These are phyloP conservation scores for Fusarium fujikuroi DNA, from an alignment of 2,329 filamentous ascomycete species.

Conservation along the genomic window DNA sequence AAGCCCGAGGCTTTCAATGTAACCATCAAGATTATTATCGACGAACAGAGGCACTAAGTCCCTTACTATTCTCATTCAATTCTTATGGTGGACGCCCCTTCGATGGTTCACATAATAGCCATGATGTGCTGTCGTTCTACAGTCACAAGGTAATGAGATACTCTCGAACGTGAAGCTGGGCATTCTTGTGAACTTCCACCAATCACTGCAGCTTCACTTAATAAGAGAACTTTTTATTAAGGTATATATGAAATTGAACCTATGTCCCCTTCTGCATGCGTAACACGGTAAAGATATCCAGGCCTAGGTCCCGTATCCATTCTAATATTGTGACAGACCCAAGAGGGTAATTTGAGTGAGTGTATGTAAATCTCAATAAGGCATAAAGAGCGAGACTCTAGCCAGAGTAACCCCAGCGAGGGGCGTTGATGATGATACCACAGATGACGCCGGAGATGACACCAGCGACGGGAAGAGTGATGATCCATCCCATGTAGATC, in stretches of 20 bases:
- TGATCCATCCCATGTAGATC: constrained; percentile 70
- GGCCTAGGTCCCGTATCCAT: neutral
- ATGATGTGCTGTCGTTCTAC: too few relatives aligned
- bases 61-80: too few relatives aligned
- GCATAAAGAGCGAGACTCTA: neutral
- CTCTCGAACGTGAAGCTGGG: too few relatives aligned
- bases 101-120: too few relatives aligned
- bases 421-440: constrained; percentile 71
- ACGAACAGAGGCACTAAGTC: too few relatives aligned
- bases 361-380: neutral
- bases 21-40: too few relatives aligned
- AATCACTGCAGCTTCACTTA: fast-evolving
- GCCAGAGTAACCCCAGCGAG: constrained; percentile 55
- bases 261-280: too few relatives aligned
- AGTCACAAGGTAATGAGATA: too few relatives aligned
- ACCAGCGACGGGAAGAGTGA: constrained; percentile 67
- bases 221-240: neutral
- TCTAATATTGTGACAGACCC: neutral
- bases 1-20: too few relatives aligned
- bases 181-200: too few relatives aligned
- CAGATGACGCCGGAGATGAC: constrained; percentile 69
- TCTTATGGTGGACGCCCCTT: too few relatives aligned
- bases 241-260: neutral
- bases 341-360: neutral
- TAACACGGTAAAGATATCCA: neutral